Evolutionary conservation across 1,139 yeast species (phyloP).

Genomic region (Saccharomycopsis hybrid): DNA sequence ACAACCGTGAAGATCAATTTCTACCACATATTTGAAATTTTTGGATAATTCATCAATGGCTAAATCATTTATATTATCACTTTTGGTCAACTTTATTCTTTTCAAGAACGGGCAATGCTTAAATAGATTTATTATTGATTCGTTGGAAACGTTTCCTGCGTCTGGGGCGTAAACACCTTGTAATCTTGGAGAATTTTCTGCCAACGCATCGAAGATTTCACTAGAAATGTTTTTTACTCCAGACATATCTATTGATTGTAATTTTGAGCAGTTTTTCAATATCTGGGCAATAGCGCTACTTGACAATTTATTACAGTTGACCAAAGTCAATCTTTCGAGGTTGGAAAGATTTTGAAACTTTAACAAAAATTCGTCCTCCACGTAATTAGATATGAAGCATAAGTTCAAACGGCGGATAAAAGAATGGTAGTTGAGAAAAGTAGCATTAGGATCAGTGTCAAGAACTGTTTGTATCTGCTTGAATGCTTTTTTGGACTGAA

Average conservation of each 20-base stretch:
- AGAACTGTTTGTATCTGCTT: slow-evolving; percentile 47
- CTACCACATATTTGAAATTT: slow-evolving; percentile 75
- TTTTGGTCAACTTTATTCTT: slow-evolving; percentile 75
- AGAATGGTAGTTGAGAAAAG: slow-evolving; percentile 67
- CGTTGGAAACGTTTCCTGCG: slow-evolving; percentile 62
- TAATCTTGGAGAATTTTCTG: slow-evolving; percentile 62
- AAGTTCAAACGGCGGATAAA: slow-evolving; percentile 78
- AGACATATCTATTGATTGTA: slow-evolving; percentile 85
- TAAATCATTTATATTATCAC: slow-evolving; percentile 61
- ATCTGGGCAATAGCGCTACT: slow-evolving; percentile 57
- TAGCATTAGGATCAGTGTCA: slow-evolving; percentile 40
- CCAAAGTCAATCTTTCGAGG: slow-evolving; percentile 79
- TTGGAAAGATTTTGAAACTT: slow-evolving; percentile 57
- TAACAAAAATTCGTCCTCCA: slow-evolving; percentile 59
- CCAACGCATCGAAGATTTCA: slow-evolving; percentile 63
- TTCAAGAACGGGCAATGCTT: slow-evolving; percentile 67
- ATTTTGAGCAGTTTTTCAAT: slow-evolving; percentile 54
- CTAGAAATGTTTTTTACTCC: slow-evolving; percentile 68
- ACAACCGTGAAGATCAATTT: slow-evolving; percentile 83
- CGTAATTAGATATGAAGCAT: slow-evolving; percentile 62
- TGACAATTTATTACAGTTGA: slow-evolving; percentile 66
- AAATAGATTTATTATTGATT: slow-evolving; percentile 56
- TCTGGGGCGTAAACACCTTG: slow-evolving; percentile 92
- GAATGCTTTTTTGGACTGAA: slow-evolving; percentile 47
- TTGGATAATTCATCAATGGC: slow-evolving; percentile 57